These are phyloP conservation scores for Yarrowia alimentaria DNA, from an alignment of 805 yeast species.

Conservation along the genomic window DNA sequence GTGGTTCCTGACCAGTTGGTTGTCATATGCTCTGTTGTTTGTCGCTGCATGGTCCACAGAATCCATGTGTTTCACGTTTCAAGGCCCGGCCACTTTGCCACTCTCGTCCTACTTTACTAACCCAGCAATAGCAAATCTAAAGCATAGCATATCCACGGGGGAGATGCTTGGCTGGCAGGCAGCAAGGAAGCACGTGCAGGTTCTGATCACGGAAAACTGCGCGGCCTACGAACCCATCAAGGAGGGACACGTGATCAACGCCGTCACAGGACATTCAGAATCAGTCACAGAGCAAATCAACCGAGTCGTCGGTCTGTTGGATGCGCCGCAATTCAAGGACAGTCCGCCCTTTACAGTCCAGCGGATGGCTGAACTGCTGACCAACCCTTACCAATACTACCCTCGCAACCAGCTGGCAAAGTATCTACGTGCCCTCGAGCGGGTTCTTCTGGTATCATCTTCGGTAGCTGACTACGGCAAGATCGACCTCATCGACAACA, in stretches of 20 bases:
- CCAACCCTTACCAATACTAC: slow-evolving; percentile 35
- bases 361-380: slow-evolving; percentile 41
- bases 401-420: slow-evolving; percentile 33
- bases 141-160: neutral
- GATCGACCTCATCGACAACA: slow-evolving; percentile 6
- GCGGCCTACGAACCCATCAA: slow-evolving; percentile 15
- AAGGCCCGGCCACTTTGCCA: too few relatives aligned
- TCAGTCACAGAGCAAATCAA: neutral
- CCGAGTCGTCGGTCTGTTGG: slow-evolving; percentile 4
- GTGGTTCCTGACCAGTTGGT: too few relatives aligned
- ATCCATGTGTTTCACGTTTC: too few relatives aligned
- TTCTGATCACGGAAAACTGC: slow-evolving; percentile 14
- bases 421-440: slow-evolving; percentile 36
- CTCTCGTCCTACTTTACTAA: too few relatives aligned
- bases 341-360: slow-evolving; percentile 45
- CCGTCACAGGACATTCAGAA: slow-evolving; percentile 16
- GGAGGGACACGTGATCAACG: slow-evolving; percentile 5
- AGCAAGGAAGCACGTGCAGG: slow-evolving; percentile 3
- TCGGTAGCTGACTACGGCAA: slow-evolving; percentile 30
- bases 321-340: slow-evolving; percentile 31
- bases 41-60: too few relatives aligned
- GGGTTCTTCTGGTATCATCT: slow-evolving; percentile 35
- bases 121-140: slow-evolving; percentile 7
- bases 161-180: slow-evolving; percentile 5
- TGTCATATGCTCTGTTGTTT: too few relatives aligned